These are phyloP conservation scores for Raphanus sativus DNA, from an alignment of 345 rosid genomes.

Conservation along the genomic window DNA sequence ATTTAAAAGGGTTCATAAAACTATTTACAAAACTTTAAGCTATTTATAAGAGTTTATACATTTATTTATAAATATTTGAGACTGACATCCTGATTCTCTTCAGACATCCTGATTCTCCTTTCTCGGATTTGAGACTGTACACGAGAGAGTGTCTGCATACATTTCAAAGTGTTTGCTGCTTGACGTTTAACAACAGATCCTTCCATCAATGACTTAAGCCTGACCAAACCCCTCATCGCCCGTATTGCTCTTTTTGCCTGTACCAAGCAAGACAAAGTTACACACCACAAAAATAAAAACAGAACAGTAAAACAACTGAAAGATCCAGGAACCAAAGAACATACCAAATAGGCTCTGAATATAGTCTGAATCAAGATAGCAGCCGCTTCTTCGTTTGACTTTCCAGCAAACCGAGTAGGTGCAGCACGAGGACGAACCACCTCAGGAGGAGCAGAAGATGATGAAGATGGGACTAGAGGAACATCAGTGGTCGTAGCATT, in stretches of 20 bases:
- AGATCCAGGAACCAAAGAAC: conserved; percentile 4
- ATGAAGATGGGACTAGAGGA: conserved; percentile 38
- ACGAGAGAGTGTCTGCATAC: conserved; percentile 63
- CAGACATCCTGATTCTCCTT: conserved; percentile 78
- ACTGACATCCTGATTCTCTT: conserved; percentile 65
- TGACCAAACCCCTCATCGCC: conserved; percentile 80
- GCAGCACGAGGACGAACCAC: conserved; percentile 35
- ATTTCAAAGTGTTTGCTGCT: conserved; percentile 66
- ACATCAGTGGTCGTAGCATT: conserved; percentile 36
- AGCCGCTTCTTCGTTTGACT: conserved; percentile 74
- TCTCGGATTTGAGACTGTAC: conserved; percentile 61
- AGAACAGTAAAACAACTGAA: background rate
- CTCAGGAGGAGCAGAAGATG: conserved; percentile 33
- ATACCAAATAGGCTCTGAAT: conserved; percentile 81
- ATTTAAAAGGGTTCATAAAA: no score
- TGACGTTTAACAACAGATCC: conserved; percentile 84
- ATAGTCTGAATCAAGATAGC: conserved; percentile 87
- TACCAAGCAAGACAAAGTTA: conserved; percentile 10
- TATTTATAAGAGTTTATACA: no score
- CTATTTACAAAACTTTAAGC: no score
- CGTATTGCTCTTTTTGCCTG: conserved; percentile 81
- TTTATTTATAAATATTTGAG: no score
- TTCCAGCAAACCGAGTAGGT: conserved; percentile 49
- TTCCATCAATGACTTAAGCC: conserved; percentile 80
- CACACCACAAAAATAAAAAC: background rate